Conservation (phyloP, 495 filamentous ascomycete species). For the Pseudotulostoma volvatum region DNA sequence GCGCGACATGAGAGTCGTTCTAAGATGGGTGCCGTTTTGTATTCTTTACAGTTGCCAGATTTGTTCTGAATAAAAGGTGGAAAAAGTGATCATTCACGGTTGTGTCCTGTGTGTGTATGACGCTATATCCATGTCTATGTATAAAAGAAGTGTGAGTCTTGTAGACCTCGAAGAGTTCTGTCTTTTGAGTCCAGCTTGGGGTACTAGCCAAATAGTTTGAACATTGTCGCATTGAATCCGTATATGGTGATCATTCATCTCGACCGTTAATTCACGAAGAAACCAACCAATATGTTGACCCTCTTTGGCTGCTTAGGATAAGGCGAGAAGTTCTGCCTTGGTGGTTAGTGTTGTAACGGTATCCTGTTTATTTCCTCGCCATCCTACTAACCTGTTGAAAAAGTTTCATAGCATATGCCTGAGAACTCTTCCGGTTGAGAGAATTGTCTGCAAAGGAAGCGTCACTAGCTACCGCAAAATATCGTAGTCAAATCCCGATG, state of each 20-base stretch:
- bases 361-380: constrained; percentile 8
- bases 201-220: neutral
- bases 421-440: constrained; percentile 6
- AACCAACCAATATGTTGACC: constrained; percentile 2
- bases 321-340: constrained; percentile 6
- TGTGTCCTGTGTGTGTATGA: too few species aligned
- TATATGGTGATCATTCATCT: neutral
- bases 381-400: constrained; percentile 10
- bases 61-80: too few species aligned
- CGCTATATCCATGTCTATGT: too few species aligned
- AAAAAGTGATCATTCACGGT: too few species aligned
- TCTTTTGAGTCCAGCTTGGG: too few species aligned
- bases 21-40: too few species aligned
- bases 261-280: neutral
- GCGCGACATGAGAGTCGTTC: too few species aligned
- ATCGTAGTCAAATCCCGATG: neutral
- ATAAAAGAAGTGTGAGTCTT: too few species aligned
- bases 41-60: too few species aligned
- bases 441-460: constrained; percentile 8
- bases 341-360: constrained; percentile 10
- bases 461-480: constrained; percentile 4
- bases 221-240: neutral
- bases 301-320: constrained; percentile 1
- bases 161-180: too few species aligned
- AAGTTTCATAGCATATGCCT: constrained; percentile 3